Evolutionary conservation across 306 rosid genomes (phyloP).

Genomic region (Dryas drummondii): DNA sequence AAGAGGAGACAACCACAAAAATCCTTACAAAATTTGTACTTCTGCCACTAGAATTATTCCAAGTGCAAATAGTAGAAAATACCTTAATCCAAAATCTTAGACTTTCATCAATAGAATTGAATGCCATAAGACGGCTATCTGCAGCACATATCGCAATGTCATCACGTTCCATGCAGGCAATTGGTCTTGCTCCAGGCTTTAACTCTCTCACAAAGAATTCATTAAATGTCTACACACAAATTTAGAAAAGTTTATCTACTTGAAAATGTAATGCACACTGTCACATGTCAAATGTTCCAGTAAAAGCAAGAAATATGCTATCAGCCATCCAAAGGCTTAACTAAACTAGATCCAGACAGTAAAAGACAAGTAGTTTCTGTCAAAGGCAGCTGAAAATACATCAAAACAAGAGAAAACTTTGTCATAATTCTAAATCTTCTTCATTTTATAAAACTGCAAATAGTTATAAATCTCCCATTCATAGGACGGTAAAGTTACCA

Average conservation of each 20-base stretch:
- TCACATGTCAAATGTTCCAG: neutral
- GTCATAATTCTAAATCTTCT: no score
- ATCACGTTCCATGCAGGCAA: constrained; percentile 57
- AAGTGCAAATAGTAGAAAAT: constrained; percentile 20
- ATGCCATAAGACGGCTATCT: constrained; percentile 90
- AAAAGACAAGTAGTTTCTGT: neutral
- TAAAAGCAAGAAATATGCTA: neutral
- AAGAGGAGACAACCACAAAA: neutral
- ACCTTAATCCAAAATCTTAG: constrained; percentile 97
- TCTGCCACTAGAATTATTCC: neutral
- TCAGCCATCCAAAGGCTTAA: neutral
- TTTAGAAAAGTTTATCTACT: constrained; percentile 13
- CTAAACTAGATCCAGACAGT: neutral
- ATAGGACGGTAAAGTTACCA: no score
- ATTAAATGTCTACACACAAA: constrained; percentile 76
- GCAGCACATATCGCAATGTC: constrained; percentile 85
- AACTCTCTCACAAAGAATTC: constrained; percentile 88
- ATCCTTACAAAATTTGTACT: neutral
- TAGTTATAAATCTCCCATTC: no score
- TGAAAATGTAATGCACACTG: neutral
- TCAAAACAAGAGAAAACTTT: neutral
- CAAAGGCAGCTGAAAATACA: neutral
- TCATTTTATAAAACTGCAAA: no score
- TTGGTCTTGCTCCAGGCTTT: constrained; percentile 82
- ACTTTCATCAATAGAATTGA: constrained; percentile 70